Evolutionary conservation across 345 rosid species (phyloP).

Genomic region (Citrus hindsii): DNA sequence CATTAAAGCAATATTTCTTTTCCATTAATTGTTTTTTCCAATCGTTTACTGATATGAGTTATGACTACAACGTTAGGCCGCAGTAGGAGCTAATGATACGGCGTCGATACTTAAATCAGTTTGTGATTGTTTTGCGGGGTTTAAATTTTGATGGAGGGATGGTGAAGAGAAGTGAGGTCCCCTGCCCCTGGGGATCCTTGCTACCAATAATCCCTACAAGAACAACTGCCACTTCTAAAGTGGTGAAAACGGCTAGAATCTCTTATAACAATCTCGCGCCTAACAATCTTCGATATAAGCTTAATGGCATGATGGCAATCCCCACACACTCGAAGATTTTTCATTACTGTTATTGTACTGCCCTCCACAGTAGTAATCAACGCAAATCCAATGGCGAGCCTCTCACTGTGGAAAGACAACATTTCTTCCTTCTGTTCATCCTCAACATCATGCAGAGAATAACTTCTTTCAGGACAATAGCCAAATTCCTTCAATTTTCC

Average conservation of each 20-base stretch:
- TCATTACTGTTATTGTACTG: conserved; percentile 56
- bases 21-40: too few relatives aligned
- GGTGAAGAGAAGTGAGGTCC: too few relatives aligned
- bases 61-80: too few relatives aligned
- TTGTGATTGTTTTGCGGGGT: too few relatives aligned
- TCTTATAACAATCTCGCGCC: conserved; percentile 49
- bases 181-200: background rate
- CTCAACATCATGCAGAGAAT: conserved; percentile 63
- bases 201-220: conserved; percentile 65
- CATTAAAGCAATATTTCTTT: too few relatives aligned
- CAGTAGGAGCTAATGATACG: too few relatives aligned
- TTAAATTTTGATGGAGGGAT: too few relatives aligned
- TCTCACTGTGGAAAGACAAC: conserved; percentile 61
- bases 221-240: conserved; percentile 43
- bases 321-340: conserved; percentile 71
- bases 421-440: conserved; percentile 70
- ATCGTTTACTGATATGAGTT: too few relatives aligned
- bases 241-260: conserved; percentile 59
- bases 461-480: conserved; percentile 50
- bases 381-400: conserved; percentile 61
- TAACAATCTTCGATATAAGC: conserved; percentile 44
- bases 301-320: conserved; percentile 61
- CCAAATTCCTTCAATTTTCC: conserved; percentile 56
- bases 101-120: too few relatives aligned
- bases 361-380: conserved; percentile 45